Percentiles rank a stretch among this genome's conserved stretches.
These are phyloP conservation scores for Saturnispora quitensis DNA, from an alignment of 805 yeast genomes.

Conservation along the genomic window DNA sequence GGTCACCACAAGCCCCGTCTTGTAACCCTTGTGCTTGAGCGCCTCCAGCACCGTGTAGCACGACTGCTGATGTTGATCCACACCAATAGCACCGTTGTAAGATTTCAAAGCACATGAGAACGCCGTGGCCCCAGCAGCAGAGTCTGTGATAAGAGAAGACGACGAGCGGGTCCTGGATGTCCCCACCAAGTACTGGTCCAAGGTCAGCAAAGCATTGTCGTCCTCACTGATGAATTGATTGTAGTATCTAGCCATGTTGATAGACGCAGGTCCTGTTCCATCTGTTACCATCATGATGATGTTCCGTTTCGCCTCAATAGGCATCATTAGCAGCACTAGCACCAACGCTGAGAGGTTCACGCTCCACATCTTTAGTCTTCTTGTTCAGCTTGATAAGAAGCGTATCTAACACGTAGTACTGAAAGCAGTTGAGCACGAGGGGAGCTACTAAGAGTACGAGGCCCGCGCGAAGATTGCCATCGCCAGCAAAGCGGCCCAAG, in stretches of 20 bases:
- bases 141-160: conserved; percentile 74
- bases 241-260: conserved; percentile 71
- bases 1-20: conserved; percentile 87
- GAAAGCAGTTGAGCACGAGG: conserved; percentile 62
- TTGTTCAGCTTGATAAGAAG: conserved; percentile 53
- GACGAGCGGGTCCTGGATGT: conserved; percentile 77
- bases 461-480: conserved; percentile 76
- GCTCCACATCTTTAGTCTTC: conserved; percentile 12
- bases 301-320: conserved; percentile 44
- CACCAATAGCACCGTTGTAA: conserved; percentile 91
- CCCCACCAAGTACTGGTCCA: conserved; percentile 72
- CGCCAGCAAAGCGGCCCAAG: conserved; percentile 24
- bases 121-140: conserved; percentile 97
- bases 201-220: conserved; percentile 36
- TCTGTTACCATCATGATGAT: conserved; percentile 84
- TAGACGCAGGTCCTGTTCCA: conserved; percentile 91
- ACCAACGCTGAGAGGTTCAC: not conserved
- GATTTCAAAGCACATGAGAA: conserved; percentile 77
- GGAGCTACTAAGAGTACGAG: conserved; percentile 83
- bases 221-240: conserved; percentile 51
- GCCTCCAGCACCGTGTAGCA: conserved; percentile 89
- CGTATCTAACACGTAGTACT: conserved; percentile 63
- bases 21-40: conserved; percentile 68
- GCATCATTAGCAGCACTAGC: not conserved
- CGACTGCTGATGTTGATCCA: conserved; percentile 55